These are phyloP conservation scores for Agrocybe chaxingu DNA, from an alignment of 768 basidiomycete species.

Conservation along the genomic window DNA sequence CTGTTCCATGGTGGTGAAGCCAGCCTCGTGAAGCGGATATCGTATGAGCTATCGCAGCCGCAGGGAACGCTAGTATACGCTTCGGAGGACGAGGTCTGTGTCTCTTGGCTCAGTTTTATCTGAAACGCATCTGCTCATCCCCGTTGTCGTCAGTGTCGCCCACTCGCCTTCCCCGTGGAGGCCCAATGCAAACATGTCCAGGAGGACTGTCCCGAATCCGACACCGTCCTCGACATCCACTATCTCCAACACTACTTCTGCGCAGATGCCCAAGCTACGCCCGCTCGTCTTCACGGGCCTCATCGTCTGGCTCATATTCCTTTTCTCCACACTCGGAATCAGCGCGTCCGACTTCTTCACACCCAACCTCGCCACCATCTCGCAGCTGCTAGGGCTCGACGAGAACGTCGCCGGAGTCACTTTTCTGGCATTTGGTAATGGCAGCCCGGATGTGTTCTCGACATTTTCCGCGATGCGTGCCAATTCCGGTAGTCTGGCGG, in stretches of 20 bases:
- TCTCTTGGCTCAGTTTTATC: not conserved
- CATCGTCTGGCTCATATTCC: slow-evolving; percentile 79
- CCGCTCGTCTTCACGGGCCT: slow-evolving; percentile 62
- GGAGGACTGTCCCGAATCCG: slow-evolving; percentile 50
- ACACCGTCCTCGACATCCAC: slow-evolving; percentile 66
- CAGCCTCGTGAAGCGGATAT: slow-evolving; percentile 42
- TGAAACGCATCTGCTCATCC: not conserved
- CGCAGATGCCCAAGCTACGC: slow-evolving; percentile 45
- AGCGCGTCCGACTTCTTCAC: slow-evolving; percentile 97
- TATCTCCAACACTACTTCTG: slow-evolving; percentile 77
- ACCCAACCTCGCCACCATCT: slow-evolving; percentile 90
- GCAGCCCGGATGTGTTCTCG: slow-evolving; percentile 93
- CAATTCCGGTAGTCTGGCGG: slow-evolving; percentile 82
- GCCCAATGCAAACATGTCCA: slow-evolving; percentile 67
- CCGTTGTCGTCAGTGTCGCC: slow-evolving; percentile 53
- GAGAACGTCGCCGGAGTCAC: slow-evolving; percentile 97
- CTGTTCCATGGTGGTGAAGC: slow-evolving; percentile 21
- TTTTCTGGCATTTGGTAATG: slow-evolving; percentile 95
- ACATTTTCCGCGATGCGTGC: slow-evolving; percentile 92
- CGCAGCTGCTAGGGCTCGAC: slow-evolving; percentile 79
- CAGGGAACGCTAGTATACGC: slow-evolving; percentile 14
- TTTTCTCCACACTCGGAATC: slow-evolving; percentile 95
- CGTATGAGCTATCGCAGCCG: slow-evolving; percentile 30
- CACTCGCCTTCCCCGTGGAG: slow-evolving; percentile 47
- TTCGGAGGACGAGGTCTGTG: slow-evolving; percentile 26